Evolutionary conservation across 2,329 filamentous ascomycete species (phyloP), one percentile per base, ranked within the genome.

Genomic region (Colletotrichum karsti): DNA sequence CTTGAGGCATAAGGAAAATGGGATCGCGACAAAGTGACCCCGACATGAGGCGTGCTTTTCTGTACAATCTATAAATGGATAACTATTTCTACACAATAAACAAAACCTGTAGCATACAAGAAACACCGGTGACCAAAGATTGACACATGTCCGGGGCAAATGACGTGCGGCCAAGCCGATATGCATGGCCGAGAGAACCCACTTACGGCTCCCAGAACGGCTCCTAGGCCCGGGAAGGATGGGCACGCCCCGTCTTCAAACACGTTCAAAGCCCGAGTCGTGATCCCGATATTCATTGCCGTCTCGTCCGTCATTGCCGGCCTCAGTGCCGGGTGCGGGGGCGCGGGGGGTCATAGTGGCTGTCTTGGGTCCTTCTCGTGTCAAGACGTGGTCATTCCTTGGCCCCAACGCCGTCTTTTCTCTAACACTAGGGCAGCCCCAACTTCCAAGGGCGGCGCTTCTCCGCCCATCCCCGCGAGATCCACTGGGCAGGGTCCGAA

Each of bases 261-360:
- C 56, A n/a, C 28, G n/a, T 15, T 10, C 20, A 39, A 12, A 41
- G 48, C n/a, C 60, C 60, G 53, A 64, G 2, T 54, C 30, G 64
- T 24, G 44, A 64, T 67, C 53, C 60, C 53, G 60, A 67, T 35
- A 12, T 41, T 26, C 12, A 59, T 30, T 64, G 60, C 60, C 64
- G 60, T 46, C 28, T 53, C 44, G 33, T 39, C 60, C 46, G 53
- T 53, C 35, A 53, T 54, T 67, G 64, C 64, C 64, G 64, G 37
- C 5, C 28, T 58, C 46, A 58, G 37, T 67, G 60, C 64, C 60
- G 63, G 46, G 44, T 54, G 64, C 39, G 64, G 60, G 62, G 64
- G 41, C 30, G 41, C 50, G 33, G 33, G 55, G 44, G 44, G 33
- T 15, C 5, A 18, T 24, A 20, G 41, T 12, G 20, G 39, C 20